Percentiles rank a stretch among this genome's conserved stretches.
phyloP scores from a whole-genome alignment of 768 basidiomycete genomes.

The Porphyrellus cyaneotinctus region DNA sequence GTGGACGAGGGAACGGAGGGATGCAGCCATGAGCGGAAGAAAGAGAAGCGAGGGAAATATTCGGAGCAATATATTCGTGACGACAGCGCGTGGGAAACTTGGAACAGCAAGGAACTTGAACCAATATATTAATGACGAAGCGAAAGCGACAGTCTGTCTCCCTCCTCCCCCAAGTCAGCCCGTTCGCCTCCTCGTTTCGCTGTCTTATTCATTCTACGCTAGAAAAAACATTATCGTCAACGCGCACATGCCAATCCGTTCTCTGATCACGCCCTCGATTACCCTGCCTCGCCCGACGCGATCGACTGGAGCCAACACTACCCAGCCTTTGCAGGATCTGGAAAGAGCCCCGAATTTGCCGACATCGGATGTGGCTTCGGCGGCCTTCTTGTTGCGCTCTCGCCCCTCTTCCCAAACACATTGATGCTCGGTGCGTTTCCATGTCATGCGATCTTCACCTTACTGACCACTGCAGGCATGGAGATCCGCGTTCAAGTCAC shows the following conservation, averaged over 20 bases:
- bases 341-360: conserved; percentile 83
- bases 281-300: conserved; percentile 68
- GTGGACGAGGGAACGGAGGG: conserved; percentile 34
- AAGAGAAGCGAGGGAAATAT: conserved; percentile 21
- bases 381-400: conserved; percentile 83
- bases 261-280: conserved; percentile 84
- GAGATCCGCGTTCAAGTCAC: conserved; percentile 97
- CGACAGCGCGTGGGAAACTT: conserved; percentile 12
- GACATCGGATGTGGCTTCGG: conserved; percentile 99
- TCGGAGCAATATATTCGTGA: conserved; percentile 17
- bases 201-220: background rate
- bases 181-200: background rate
- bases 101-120: background rate
- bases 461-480: conserved; percentile 56
- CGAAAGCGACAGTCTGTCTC: conserved; percentile 22
- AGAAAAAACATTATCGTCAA: conserved; percentile 85
- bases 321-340: conserved; percentile 57
- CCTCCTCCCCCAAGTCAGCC: conserved; percentile 49
- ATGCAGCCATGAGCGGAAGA: conserved; percentile 40
- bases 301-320: conserved; percentile 86
- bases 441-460: background rate
- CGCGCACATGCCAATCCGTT: conserved; percentile 84
- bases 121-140: conserved; percentile 28
- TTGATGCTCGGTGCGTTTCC: conserved; percentile 83
- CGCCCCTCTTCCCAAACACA: conserved; percentile 85